These are phyloP conservation scores for Tulasnella sp. DNA, from an alignment of 768 basidiomycete genomes.

Conservation along the genomic window DNA sequence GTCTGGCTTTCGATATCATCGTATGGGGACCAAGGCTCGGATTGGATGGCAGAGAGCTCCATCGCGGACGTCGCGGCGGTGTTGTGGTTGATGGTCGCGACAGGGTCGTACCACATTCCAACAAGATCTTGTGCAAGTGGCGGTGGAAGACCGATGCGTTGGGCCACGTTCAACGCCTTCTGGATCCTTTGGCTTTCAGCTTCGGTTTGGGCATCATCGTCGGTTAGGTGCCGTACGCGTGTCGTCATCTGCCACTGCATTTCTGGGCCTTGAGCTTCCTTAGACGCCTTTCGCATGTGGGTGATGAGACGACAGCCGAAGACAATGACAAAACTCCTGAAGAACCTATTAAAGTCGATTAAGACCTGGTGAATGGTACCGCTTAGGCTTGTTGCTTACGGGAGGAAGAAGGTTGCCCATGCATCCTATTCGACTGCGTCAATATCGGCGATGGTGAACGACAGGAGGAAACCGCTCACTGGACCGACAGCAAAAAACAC, in stretches of 20 bases:
- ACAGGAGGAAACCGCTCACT: not conserved
- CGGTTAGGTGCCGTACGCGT: not conserved
- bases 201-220: too few relatives aligned
- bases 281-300: not conserved
- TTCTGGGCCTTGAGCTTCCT: not conserved
- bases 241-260: not conserved
- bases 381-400: not conserved
- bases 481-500: constrained; percentile 2
- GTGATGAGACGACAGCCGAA: constrained; percentile 4
- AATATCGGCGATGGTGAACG: not conserved
- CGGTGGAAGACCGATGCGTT: not conserved
- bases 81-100: not conserved
- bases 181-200: not conserved
- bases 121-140: not conserved
- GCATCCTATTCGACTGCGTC: not conserved
- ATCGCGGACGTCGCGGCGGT: not conserved
- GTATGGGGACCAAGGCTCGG: too few relatives aligned
- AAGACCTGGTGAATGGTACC: not conserved
- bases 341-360: not conserved
- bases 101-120: constrained; percentile 4
- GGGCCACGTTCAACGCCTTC: not conserved
- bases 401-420: not conserved
- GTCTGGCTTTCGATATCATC: too few relatives aligned
- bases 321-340: not conserved
- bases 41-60: not conserved